Percentiles rank a stretch among this genome's conserved stretches.
These are phyloP conservation scores for Cutaneotrichosporon sp. DNA, from an alignment of 1,284 basidiomycete species.

Conservation along the genomic window DNA sequence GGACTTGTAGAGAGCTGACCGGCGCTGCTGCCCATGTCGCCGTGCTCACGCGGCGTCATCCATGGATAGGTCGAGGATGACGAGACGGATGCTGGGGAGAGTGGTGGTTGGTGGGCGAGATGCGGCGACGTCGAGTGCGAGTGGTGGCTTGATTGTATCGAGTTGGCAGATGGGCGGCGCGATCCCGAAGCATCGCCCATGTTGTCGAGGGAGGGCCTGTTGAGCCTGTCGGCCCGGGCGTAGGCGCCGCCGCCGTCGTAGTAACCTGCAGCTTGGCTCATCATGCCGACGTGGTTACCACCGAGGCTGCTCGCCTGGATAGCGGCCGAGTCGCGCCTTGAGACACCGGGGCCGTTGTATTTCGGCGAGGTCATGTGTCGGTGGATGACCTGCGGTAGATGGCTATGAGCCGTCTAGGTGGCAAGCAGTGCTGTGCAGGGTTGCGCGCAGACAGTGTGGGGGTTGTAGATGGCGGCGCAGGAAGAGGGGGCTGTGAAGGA, in stretches of 20 bases:
- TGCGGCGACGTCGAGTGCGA: constrained; percentile 3
- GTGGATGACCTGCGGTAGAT: constrained; percentile 8
- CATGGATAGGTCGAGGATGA: constrained; percentile 27
- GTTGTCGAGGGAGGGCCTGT: neutral
- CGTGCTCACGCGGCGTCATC: constrained; percentile 13
- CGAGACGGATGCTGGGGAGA: constrained; percentile 27
- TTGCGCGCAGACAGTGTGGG: constrained; percentile 2
- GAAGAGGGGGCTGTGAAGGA: neutral
- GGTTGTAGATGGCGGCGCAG: neutral
- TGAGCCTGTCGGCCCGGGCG: constrained; percentile 1
- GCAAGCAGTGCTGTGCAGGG: constrained; percentile 1
- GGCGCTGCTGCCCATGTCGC: constrained; percentile 4
- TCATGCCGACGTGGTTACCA: neutral
- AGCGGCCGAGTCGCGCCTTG: constrained; percentile 4
- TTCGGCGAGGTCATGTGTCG: constrained; percentile 10
- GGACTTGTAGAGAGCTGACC: constrained; percentile 11
- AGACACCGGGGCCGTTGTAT: constrained; percentile 3
- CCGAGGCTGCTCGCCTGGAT: constrained; percentile 2
- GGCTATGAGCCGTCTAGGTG: constrained; percentile 4
- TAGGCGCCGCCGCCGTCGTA: neutral
- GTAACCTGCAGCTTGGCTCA: neutral
- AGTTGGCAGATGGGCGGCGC: constrained; percentile 11
- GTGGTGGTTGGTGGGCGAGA: neutral
- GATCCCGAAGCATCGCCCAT: constrained; percentile 2
- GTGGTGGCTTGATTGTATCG: constrained; percentile 3